phyloP scores from a whole-genome alignment of 1,139 yeast genomes.

The Sugiyamaella xylanicola region DNA sequence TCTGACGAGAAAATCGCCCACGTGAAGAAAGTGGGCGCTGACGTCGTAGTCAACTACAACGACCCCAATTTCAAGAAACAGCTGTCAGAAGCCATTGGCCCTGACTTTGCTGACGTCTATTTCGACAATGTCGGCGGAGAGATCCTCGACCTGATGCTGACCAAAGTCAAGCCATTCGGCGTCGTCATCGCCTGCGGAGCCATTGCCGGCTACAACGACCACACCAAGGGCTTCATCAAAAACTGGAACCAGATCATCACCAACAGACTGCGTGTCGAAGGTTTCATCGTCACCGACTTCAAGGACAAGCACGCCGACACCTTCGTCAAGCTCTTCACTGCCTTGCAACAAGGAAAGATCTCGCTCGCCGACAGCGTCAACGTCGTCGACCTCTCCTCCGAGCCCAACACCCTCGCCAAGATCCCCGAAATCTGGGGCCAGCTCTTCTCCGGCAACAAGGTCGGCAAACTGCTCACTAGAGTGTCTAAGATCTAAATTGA shows the following conservation, averaged over 20 bases:
- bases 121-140: constrained; percentile 62
- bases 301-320: constrained; percentile 10
- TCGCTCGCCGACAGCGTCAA: constrained; percentile 5
- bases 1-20: constrained; percentile 57
- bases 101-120: constrained; percentile 35
- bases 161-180: constrained; percentile 38
- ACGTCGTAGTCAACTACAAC: constrained; percentile 56
- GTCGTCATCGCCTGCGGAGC: constrained; percentile 58
- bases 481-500: constrained; percentile 11
- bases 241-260: constrained; percentile 50
- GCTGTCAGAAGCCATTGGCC: constrained; percentile 47
- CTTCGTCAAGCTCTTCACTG: constrained; percentile 6
- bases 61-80: constrained; percentile 49
- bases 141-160: constrained; percentile 52
- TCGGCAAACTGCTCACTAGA: constrained; percentile 12
- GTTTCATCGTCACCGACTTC: constrained; percentile 46
- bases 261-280: constrained; percentile 53
- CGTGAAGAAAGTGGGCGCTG: constrained; percentile 59
- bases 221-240: constrained; percentile 41
- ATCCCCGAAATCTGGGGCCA: constrained; percentile 15
- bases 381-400: constrained; percentile 6
- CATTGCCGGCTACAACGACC: constrained; percentile 59
- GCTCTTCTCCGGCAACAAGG: constrained; percentile 7
- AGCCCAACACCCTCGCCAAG: constrained; percentile 1
- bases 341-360: constrained; percentile 12